Percentiles rank a stretch among this genome's conserved stretches.
Evolutionary conservation across 2,329 filamentous ascomycete species (phyloP).

Genomic region (Magnaporthiopsis poae): DNA sequence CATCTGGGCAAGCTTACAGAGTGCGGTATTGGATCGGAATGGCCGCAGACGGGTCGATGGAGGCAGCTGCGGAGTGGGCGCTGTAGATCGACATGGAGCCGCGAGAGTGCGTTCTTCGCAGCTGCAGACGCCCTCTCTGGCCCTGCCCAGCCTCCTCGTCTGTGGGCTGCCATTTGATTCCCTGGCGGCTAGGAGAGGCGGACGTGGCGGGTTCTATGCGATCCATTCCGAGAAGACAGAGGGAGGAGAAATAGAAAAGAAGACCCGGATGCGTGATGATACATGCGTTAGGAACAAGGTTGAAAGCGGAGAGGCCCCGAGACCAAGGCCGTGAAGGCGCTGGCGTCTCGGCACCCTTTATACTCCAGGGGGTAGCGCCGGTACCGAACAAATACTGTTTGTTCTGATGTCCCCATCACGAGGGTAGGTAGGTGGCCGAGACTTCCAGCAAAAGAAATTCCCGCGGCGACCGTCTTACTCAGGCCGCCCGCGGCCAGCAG

Average conservation of each 20-base stretch:
- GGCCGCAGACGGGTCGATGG: slow-evolving; percentile 30
- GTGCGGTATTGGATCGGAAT: slow-evolving; percentile 48
- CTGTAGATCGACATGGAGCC: slow-evolving; percentile 33
- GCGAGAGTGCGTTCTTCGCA: slow-evolving; percentile 3
- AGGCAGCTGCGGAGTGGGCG: slow-evolving; percentile 21
- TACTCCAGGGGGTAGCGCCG: neutral
- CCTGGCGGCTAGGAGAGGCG: slow-evolving; percentile 2
- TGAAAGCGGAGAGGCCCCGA: neutral
- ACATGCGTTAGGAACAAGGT: neutral
- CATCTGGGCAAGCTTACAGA: slow-evolving; percentile 28
- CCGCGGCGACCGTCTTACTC: neutral
- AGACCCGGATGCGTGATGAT: neutral
- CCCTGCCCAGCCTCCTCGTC: slow-evolving; percentile 9
- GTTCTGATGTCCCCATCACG: neutral
- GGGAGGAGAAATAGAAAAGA: neutral
- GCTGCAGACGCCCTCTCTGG: neutral
- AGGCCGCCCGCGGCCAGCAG: too few species aligned
- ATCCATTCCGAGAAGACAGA: neutral
- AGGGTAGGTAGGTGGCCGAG: too few species aligned
- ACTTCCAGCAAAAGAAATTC: neutral
- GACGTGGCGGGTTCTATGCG: neutral
- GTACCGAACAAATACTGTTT: neutral
- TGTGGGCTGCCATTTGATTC: slow-evolving; percentile 2
- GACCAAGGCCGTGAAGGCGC: neutral
- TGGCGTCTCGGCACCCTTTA: neutral